Conservation (phyloP, 2,329 filamentous ascomycete species). For the Aspergillus fischeri region DNA sequence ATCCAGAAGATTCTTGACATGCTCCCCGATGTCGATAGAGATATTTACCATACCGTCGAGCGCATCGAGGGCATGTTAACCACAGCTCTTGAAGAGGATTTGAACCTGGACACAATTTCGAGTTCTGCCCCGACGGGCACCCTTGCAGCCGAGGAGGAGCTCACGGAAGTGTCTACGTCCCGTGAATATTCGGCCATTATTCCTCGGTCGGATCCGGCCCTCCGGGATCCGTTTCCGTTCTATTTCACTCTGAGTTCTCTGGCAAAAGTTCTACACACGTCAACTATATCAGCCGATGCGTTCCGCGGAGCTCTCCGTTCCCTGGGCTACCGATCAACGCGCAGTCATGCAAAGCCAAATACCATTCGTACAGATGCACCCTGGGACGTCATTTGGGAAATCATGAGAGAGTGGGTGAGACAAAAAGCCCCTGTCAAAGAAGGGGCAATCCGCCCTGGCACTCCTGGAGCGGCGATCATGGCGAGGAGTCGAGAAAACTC, state of each 20-base stretch:
- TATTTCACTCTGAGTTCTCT: constrained; percentile 76
- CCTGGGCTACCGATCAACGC: constrained; percentile 75
- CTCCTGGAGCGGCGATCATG: constrained; percentile 68
- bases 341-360: constrained; percentile 84
- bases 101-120: constrained; percentile 19
- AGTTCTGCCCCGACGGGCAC: constrained; percentile 8
- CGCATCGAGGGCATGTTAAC: constrained; percentile 89
- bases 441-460: constrained; percentile 64
- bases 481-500: constrained; percentile 37
- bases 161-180: constrained; percentile 8
- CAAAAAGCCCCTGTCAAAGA: constrained; percentile 76
- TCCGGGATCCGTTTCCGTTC: constrained; percentile 73
- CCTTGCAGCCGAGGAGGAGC: constrained; percentile 7
- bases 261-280: constrained; percentile 71
- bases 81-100: constrained; percentile 75
- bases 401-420: constrained; percentile 87
- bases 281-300: constrained; percentile 72
- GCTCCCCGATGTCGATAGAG: constrained; percentile 62
- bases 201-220: constrained; percentile 55
- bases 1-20: constrained; percentile 72
- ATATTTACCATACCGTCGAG: constrained; percentile 72
- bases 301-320: constrained; percentile 76
- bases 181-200: constrained; percentile 31
- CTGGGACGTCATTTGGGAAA: constrained; percentile 84
- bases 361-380: constrained; percentile 93